Evolutionary conservation across 768 basidiomycete genomes (phyloP).

Genomic region (Chalciporus piperatus): DNA sequence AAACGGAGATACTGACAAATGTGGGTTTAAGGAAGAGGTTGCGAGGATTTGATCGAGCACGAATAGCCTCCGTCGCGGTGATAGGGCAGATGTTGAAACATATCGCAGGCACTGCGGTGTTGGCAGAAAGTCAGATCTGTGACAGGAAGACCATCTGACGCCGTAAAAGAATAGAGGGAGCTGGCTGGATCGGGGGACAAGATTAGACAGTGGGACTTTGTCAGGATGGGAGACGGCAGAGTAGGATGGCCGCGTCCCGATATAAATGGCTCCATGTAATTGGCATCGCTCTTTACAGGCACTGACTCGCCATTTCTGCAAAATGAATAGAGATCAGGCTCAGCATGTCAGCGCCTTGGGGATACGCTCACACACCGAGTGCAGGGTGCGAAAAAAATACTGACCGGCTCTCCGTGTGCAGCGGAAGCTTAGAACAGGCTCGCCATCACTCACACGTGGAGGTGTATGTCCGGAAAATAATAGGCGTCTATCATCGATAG

Average conservation of each 20-base stretch:
- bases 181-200: slow-evolving; percentile 15
- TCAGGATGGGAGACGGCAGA: slow-evolving; percentile 14
- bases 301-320: slow-evolving; percentile 21
- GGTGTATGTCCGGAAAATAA: no score
- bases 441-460: no score
- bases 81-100: slow-evolving; percentile 34
- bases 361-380: slow-evolving; percentile 12
- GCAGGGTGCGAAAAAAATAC: slow-evolving; percentile 4
- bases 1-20: slow-evolving; percentile 32
- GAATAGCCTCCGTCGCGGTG: slow-evolving; percentile 35
- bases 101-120: slow-evolving; percentile 33
- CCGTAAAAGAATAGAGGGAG: slow-evolving; percentile 24
- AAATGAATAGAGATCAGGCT: slow-evolving; percentile 19
- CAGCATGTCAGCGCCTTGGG: slow-evolving; percentile 19
- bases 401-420: slow-evolving; percentile 13
- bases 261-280: slow-evolving; percentile 11
- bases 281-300: slow-evolving; percentile 22
- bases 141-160: slow-evolving; percentile 22
- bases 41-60: slow-evolving; percentile 24
- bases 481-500: slow-evolving; percentile 14
- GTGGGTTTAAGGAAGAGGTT: slow-evolving; percentile 24
- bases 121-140: slow-evolving; percentile 26
- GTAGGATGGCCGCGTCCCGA: slow-evolving; percentile 22
- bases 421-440: slow-evolving; percentile 10
- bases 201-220: slow-evolving; percentile 22